Percentiles rank a stretch among this genome's conserved stretches.
Evolutionary conservation across 208 protist genomes (phyloP).

Genomic region (Leptomonas pyrrhocoris): DNA sequence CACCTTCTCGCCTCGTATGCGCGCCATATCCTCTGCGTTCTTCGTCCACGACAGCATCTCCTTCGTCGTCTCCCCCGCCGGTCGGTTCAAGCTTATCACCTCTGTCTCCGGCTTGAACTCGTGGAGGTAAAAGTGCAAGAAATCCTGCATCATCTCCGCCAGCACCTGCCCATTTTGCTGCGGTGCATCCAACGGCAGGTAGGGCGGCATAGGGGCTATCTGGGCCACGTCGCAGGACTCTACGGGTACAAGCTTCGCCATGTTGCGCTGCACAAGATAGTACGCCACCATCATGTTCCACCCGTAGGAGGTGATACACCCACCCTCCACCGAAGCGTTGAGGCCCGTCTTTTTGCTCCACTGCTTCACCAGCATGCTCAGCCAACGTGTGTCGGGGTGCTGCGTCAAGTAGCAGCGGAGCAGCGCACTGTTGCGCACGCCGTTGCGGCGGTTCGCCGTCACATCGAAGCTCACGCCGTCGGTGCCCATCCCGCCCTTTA

Average conservation of each 20-base stretch:
- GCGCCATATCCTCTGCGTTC: constrained; percentile 72
- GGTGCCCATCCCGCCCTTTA: constrained; percentile 21
- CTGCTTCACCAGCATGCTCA: constrained; percentile 80
- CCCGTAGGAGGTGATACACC: constrained; percentile 88
- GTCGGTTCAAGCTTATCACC: constrained; percentile 74
- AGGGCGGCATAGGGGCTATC: constrained; percentile 37
- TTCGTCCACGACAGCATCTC: constrained; percentile 80
- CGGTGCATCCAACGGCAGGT: constrained; percentile 29
- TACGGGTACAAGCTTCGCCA: constrained; percentile 61
- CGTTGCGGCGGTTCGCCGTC: constrained; percentile 78
- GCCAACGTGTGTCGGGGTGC: constrained; percentile 60
- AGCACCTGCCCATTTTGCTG: constrained; percentile 39
- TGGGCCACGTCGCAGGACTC: constrained; percentile 51
- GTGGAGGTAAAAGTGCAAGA: constrained; percentile 74
- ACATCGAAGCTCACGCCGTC: constrained; percentile 75
- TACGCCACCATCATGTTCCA: constrained; percentile 89
- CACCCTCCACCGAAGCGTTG: constrained; percentile 62
- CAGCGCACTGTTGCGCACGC: constrained; percentile 86
- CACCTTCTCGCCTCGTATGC: constrained; percentile 76
- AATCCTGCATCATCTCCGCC: constrained; percentile 75
- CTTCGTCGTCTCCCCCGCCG: constrained; percentile 50
- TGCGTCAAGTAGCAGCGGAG: constrained; percentile 79
- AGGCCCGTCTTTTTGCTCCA: constrained; percentile 87
- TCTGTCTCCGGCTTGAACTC: constrained; percentile 71
- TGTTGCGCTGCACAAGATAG: constrained; percentile 68